Evolutionary conservation across 179 eudicot species (phyloP), one percentile per base, ranked within the genome.

Genomic region (Beta macrorhiza): DNA sequence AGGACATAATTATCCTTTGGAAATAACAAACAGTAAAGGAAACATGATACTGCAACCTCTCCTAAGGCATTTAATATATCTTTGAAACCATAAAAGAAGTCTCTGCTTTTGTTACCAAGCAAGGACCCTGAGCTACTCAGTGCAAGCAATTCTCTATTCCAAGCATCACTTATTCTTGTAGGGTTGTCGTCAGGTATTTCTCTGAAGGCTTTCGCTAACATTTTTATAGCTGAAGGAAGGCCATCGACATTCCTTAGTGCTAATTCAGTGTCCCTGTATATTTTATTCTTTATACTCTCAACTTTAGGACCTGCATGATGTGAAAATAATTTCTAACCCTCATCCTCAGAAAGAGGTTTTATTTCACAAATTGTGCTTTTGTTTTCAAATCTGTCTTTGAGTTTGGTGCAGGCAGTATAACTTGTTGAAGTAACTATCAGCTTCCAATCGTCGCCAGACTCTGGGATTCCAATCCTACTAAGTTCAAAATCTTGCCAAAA

Each of bases 381-480:
- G 2, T 29, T 13, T 37, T 0, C 4, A 42, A 67, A 32, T 12
- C 76, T 86, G 57, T 77, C 45, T 15, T 52, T 81, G 79, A 76
- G 72, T 78, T 57, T 86, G 57, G 78, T 79, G 69, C 79, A 84
- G 58, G 76, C 75, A 64, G 79, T 82, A 79, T 59, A 75, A 79
- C 71, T 81, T 83, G 86, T 84, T 17, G 79, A 84, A 25, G 87
- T 85, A 17, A 88, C 20, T 1, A 90, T 77, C 62, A 90, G 55
- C 83, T 87, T 90, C 49, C 82, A 81, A 16, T 87, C 85, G 22
- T 65, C 55, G 5, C 42, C 65, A 47, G 84, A 86, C 20, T 80
- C 82, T 22, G 92, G 91, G 69, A 90, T 88, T 17, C 92, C 92
- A 12, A 90, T 84, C 79, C 86, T 84, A 42, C 83, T 78, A 11